Percentiles rank a stretch among this genome's conserved stretches.
Conservation (phyloP, 805 yeast genomes). For the Tetrapisispora fleetii region DNA sequence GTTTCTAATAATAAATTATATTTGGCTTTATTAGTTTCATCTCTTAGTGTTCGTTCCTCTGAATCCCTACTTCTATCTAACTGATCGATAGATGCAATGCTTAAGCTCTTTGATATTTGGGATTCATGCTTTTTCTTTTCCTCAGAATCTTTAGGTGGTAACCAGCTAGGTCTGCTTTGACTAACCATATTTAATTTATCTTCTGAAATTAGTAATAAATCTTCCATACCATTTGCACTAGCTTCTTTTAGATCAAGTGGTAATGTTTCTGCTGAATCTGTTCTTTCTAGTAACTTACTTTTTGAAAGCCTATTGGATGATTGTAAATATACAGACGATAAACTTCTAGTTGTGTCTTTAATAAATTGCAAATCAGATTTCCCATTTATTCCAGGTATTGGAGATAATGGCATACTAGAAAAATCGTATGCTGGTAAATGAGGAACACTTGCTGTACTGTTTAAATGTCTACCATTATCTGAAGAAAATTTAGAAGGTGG, state of each 20-base stretch:
- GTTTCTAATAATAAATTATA: conserved; percentile 22
- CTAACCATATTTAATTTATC: conserved; percentile 48
- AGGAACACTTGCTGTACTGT: not conserved
- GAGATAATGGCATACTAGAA: conserved; percentile 34
- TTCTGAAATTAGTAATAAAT: conserved; percentile 46
- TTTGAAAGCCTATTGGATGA: conserved; percentile 30
- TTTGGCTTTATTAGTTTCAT: conserved; percentile 25
- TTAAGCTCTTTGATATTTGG: conserved; percentile 35
- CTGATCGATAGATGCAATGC: conserved; percentile 24
- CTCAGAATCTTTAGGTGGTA: conserved; percentile 49
- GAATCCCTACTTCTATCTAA: conserved; percentile 24
- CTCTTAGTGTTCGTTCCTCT: conserved; percentile 18
- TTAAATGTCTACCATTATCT: not conserved
- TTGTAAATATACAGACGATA: conserved; percentile 34
- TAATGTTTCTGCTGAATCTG: conserved; percentile 27
- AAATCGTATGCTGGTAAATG: conserved; percentile 8
- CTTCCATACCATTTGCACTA: conserved; percentile 41
- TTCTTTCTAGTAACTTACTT: conserved; percentile 31
- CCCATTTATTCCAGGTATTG: conserved; percentile 36
- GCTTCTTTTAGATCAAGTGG: conserved; percentile 33
- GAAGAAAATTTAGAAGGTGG: not conserved
- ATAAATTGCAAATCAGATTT: conserved; percentile 25
- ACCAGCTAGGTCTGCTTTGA: conserved; percentile 58
- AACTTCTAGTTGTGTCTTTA: conserved; percentile 30
- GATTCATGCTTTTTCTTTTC: conserved; percentile 48